Percentiles rank a stretch among this genome's conserved stretches.
phyloP scores from a whole-genome alignment of 164 flowering plant genomes.

The Platanus orientalis region DNA sequence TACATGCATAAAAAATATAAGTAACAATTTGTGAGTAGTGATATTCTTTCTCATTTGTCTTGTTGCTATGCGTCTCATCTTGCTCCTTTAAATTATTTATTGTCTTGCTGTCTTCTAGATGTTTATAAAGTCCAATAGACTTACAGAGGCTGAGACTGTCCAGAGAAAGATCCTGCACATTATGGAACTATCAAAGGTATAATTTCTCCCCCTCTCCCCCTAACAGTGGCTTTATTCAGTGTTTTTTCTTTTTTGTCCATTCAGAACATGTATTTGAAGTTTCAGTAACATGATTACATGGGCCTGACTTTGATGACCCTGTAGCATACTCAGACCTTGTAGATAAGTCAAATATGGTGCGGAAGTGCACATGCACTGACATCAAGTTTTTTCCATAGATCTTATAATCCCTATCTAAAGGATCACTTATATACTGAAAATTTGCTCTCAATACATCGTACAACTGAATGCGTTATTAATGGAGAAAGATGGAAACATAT shows the following conservation, averaged over 20 bases:
- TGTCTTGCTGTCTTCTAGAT: slow-evolving; percentile 32
- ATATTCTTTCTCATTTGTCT: not conserved
- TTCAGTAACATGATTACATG: not conserved
- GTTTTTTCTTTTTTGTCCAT: not conserved
- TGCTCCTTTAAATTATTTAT: not conserved
- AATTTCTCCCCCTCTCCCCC: not conserved
- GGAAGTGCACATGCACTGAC: too few relatives aligned
- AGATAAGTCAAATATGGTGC: too few relatives aligned
- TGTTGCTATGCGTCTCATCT: not conserved
- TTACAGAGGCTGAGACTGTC: slow-evolving; percentile 59
- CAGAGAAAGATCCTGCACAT: slow-evolving; percentile 74
- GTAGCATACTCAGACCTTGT: not conserved
- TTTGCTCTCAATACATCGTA: too few relatives aligned
- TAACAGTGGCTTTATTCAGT: not conserved
- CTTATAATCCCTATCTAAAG: too few relatives aligned
- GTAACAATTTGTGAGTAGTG: not conserved
- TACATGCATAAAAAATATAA: not conserved
- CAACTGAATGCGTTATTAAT: too few relatives aligned
- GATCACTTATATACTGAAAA: too few relatives aligned
- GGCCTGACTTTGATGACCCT: slow-evolving; percentile 4
- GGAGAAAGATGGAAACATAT: too few relatives aligned
- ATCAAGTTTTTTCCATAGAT: too few relatives aligned
- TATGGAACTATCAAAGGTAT: slow-evolving; percentile 71
- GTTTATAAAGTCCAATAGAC: slow-evolving; percentile 45
- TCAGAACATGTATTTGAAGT: not conserved